Evolutionary conservation across 192 early-diverging fungal species (phyloP), one percentile per base, ranked within the genome.

Genomic region (Tieghemiomyces parasiticus): DNA sequence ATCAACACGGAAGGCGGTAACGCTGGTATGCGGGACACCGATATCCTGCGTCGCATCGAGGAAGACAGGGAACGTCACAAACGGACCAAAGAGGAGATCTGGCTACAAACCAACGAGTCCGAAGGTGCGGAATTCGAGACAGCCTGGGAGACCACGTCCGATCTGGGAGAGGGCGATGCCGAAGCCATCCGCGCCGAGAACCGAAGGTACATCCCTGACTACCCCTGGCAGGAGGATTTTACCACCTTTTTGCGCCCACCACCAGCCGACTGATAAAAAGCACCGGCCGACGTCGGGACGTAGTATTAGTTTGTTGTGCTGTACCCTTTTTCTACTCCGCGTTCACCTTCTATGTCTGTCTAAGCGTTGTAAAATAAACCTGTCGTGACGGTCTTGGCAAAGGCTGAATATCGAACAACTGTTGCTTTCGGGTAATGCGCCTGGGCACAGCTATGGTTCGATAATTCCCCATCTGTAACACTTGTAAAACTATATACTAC

Each of bases 11-110:
- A 61, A 47, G 19, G 46, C 10, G 60, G 58, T 30, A 66, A 70
- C 13, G 51, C 67, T 12, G 66, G 61, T 10, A 70, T 72, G 70
- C 60, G 61, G 52, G 60, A 72, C 35, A 61, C 70, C 56, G 71
- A 79, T 33, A 79, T 79, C 2, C 33, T 75, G 61, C 66, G 65
- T 38, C 64, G 74, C 6, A 79, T 79, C 13, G 77, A 79, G 46
- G 77, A 79, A 62, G 77, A 79, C 42, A 69, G 77, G 20, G 77
- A 79, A 52, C 62, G 74, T 24, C 77, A 79, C 42, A 79, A 79
- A 52, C 48, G 69, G 2, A 62, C 68, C 35, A 74, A 74, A 60
- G 77, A 79, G 59, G 77, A 79, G 22, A 68, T 65, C 24, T 79
- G 77, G 77, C 69, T 73, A 14, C 68, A 74, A 8, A 53, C 62